These are phyloP conservation scores for Ophiosphaerella narmari DNA, from an alignment of 2,329 filamentous ascomycete genomes.

Conservation along the genomic window DNA sequence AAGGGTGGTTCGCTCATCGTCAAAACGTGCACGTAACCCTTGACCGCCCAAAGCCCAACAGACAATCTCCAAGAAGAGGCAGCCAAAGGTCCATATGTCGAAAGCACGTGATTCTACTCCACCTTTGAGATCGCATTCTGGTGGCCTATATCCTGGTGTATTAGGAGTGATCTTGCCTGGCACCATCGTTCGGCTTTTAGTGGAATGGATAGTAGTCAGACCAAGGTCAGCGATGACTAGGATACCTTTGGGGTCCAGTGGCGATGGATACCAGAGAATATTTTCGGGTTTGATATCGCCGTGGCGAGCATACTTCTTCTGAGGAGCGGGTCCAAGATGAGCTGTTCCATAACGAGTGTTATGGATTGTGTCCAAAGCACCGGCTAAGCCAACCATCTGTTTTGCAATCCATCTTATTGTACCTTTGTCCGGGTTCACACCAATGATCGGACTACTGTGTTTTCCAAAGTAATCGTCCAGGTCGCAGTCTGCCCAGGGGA, in stretches of 20 bases:
- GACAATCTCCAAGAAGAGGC: constrained; percentile 19
- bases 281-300: constrained; percentile 46
- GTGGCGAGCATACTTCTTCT: constrained; percentile 21
- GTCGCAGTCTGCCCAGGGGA: constrained; percentile 14
- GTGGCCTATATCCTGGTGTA: constrained; percentile 9
- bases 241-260: constrained; percentile 1
- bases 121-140: constrained; percentile 21
- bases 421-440: background rate
- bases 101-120: constrained; percentile 13
- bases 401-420: constrained; percentile 11
- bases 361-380: constrained; percentile 16
- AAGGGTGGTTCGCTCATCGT: background rate
- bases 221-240: constrained; percentile 15
- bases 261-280: constrained; percentile 35
- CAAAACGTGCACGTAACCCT: background rate
- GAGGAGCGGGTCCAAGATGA: background rate
- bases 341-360: background rate
- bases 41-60: constrained; percentile 17
- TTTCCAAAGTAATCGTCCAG: constrained; percentile 10
- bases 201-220: constrained; percentile 4
- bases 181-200: constrained; percentile 6
- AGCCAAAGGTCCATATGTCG: constrained; percentile 28
- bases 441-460: background rate
- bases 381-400: constrained; percentile 13
- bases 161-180: background rate